phyloP scores from a whole-genome alignment of 2,329 filamentous ascomycete genomes.

The Trichoderma breve region DNA sequence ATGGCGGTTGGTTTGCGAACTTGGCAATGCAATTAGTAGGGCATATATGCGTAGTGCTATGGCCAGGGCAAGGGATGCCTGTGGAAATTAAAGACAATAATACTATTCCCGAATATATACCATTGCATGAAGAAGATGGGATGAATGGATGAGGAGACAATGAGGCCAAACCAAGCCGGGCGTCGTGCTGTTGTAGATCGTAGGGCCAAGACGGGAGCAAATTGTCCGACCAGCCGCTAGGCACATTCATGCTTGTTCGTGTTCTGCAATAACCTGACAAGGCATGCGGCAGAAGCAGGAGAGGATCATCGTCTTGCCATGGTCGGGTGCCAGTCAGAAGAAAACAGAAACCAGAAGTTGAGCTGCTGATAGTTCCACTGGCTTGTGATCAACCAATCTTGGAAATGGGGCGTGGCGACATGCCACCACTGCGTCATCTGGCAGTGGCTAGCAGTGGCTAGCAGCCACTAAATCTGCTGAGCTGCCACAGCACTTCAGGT shows the following conservation, averaged over 20 bases:
- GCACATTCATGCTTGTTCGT: background rate
- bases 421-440: conserved; percentile 21
- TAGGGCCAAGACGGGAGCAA: background rate
- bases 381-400: conserved; percentile 12
- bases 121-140: background rate
- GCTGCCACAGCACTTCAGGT: background rate
- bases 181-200: background rate
- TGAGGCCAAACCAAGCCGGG: background rate
- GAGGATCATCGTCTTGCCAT: background rate
- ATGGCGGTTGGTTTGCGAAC: background rate
- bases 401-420: conserved; percentile 11
- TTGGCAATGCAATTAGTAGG: background rate
- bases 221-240: background rate
- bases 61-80: background rate
- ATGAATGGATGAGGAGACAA: background rate
- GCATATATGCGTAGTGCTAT: background rate
- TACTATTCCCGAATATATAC: background rate
- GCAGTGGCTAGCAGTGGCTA: background rate
- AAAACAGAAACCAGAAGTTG: background rate
- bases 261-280: background rate
- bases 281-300: background rate
- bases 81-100: background rate
- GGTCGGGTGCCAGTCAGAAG: background rate
- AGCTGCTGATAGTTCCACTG: conserved; percentile 5
- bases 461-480: background rate